Percentiles rank a stretch among this genome's conserved stretches.
Evolutionary conservation across 805 yeast genomes (phyloP).

Genomic region (Lipomyces sp.): DNA sequence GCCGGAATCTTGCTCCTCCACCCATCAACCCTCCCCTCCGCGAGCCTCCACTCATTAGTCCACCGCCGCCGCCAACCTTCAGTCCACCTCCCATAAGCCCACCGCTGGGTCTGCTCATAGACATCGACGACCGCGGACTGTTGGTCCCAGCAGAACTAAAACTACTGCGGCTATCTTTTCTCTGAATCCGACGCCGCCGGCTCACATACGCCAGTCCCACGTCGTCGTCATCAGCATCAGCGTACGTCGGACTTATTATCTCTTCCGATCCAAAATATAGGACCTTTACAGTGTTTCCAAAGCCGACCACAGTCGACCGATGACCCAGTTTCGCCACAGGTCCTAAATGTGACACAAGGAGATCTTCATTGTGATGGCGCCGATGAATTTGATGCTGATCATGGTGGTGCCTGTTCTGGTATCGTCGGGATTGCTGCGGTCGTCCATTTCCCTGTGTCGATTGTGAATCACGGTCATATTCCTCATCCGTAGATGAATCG

Average conservation of each 20-base stretch:
- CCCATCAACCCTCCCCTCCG: conserved; percentile 23
- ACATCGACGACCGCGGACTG: conserved; percentile 1
- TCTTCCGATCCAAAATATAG: conserved; percentile 75
- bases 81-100: conserved; percentile 21
- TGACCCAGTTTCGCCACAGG: conserved; percentile 70
- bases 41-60: conserved; percentile 6
- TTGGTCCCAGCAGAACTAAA: neutral
- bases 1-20: conserved; percentile 10
- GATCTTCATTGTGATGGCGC: conserved; percentile 13
- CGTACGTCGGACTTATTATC: conserved; percentile 54
- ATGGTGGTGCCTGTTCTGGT: neutral
- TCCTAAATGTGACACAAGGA: conserved; percentile 52
- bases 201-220: conserved; percentile 23
- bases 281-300: conserved; percentile 70
- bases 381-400: neutral
- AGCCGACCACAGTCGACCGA: conserved; percentile 69
- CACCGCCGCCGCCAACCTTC: conserved; percentile 8
- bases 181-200: conserved; percentile 15
- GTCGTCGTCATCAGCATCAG: conserved; percentile 40
- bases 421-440: neutral
- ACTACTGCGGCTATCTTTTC: neutral
- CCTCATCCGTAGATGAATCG: conserved; percentile 17
- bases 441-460: neutral
- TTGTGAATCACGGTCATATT: conserved; percentile 1
- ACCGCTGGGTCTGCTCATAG: conserved; percentile 1